These are phyloP conservation scores for Nymphaea thermarum DNA, from an alignment of 164 flowering plant species.

Conservation along the genomic window DNA sequence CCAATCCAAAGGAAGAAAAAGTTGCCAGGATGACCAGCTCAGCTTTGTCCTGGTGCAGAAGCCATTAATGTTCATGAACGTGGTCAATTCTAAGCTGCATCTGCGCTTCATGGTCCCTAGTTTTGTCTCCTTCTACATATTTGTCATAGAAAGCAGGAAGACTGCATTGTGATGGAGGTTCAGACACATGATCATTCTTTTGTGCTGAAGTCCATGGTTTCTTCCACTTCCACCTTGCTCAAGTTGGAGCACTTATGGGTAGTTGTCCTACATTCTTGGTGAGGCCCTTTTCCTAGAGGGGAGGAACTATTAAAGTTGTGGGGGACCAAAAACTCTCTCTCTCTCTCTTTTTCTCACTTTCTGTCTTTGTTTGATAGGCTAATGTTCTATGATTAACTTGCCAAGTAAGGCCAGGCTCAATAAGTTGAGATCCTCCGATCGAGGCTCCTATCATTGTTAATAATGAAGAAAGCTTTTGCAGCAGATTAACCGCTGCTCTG, in stretches of 20 bases:
- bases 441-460: too few species aligned
- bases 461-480: too few species aligned
- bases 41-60: background rate
- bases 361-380: too few species aligned
- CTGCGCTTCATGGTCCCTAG: background rate
- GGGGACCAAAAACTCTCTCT: background rate
- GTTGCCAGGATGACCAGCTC: background rate
- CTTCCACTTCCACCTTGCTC: background rate
- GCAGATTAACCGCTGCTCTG: too few species aligned
- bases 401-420: too few species aligned
- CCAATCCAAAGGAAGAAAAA: too few species aligned
- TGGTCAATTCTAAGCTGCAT: background rate
- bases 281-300: too few species aligned
- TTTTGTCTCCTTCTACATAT: background rate
- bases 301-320: too few species aligned
- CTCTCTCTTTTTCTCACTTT: too few species aligned
- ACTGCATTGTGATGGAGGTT: background rate
- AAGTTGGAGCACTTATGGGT: background rate
- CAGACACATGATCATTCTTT: background rate
- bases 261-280: background rate
- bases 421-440: too few species aligned
- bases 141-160: background rate
- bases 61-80: background rate
- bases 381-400: too few species aligned
- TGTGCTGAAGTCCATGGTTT: background rate